phyloP scores from a whole-genome alignment of 345 rosid species.

The Salix caprea region DNA sequence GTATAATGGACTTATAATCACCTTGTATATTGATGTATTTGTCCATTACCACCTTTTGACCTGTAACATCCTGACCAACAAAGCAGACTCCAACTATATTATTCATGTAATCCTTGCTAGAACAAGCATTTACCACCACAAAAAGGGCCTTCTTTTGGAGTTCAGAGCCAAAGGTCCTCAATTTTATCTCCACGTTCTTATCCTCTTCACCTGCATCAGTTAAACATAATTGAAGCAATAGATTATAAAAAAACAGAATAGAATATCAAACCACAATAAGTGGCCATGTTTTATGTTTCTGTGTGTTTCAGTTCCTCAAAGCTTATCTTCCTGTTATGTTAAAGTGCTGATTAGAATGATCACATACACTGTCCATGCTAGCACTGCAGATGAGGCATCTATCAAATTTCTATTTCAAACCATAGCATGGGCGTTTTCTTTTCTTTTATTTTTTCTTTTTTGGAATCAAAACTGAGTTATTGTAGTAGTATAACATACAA shows the following conservation, averaged over 20 bases:
- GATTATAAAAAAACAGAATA: not conserved
- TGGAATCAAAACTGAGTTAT: not conserved
- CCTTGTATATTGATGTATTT: slow-evolving; percentile 89
- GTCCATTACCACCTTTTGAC: slow-evolving; percentile 90
- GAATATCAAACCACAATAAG: not conserved
- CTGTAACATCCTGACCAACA: slow-evolving; percentile 89
- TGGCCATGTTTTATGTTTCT: not conserved
- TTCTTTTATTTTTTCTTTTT: not conserved
- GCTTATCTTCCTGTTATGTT: not conserved
- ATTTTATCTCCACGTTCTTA: slow-evolving; percentile 83
- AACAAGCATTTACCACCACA: slow-evolving; percentile 89
- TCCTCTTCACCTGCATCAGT: slow-evolving; percentile 75
- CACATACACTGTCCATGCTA: not conserved
- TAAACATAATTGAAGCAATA: not conserved
- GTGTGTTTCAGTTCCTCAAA: not conserved
- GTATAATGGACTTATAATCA: slow-evolving; percentile 85
- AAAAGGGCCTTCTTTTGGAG: slow-evolving; percentile 61
- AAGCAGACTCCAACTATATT: slow-evolving; percentile 96
- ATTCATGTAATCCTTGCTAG: slow-evolving; percentile 79
- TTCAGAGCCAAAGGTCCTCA: slow-evolving; percentile 67
- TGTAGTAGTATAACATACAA: not conserved
- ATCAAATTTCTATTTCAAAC: slow-evolving; percentile 1
- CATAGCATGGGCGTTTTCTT: not conserved
- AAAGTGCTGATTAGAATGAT: not conserved
- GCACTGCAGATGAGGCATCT: not conserved